Evolutionary conservation across 495 filamentous ascomycete species (phyloP).

Genomic region (Xylaria longipes): DNA sequence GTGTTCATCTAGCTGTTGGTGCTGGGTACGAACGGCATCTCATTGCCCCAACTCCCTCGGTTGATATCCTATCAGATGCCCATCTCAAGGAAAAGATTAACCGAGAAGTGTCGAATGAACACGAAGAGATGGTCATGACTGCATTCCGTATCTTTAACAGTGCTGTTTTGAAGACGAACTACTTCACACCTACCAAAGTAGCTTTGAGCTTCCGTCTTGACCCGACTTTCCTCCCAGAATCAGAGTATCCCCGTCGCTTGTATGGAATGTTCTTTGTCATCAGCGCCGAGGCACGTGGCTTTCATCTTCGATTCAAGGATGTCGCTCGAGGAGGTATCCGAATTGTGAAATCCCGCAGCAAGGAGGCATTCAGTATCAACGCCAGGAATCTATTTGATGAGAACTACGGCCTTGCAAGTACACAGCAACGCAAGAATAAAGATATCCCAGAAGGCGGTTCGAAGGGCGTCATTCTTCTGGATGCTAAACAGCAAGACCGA

Average conservation of each 20-base stretch:
- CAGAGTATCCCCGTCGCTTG: slow-evolving; percentile 91
- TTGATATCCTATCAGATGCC: slow-evolving; percentile 79
- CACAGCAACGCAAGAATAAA: slow-evolving; percentile 99
- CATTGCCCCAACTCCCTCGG: slow-evolving; percentile 68
- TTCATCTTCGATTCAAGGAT: slow-evolving; percentile 96
- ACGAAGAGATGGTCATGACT: slow-evolving; percentile 97
- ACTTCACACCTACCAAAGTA: slow-evolving; percentile 98
- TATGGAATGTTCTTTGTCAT: slow-evolving; percentile 99
- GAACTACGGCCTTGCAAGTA: slow-evolving; percentile 98
- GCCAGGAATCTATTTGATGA: slow-evolving; percentile 95
- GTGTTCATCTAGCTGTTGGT: slow-evolving; percentile 85
- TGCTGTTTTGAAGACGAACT: slow-evolving; percentile 94
- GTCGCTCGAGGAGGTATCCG: slow-evolving; percentile 97
- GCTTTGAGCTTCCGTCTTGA: slow-evolving; percentile 95
- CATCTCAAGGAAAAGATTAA: slow-evolving; percentile 83
- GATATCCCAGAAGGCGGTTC: slow-evolving; percentile 99
- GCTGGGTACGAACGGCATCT: slow-evolving; percentile 74
- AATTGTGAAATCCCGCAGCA: slow-evolving; percentile 96
- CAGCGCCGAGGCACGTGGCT: slow-evolving; percentile 93
- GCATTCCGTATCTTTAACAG: slow-evolving; percentile 96
- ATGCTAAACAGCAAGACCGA: slow-evolving; percentile 93
- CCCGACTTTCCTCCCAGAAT: slow-evolving; percentile 82
- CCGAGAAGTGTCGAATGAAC: slow-evolving; percentile 84
- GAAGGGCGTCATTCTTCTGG: slow-evolving; percentile 95
- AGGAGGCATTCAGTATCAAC: slow-evolving; percentile 95